A percentile compares a stretch with the other conserved stretches of the same genome.
phyloP scores from a whole-genome alignment of 2,329 filamentous ascomycete genomes.

The Epichloe baconii region DNA sequence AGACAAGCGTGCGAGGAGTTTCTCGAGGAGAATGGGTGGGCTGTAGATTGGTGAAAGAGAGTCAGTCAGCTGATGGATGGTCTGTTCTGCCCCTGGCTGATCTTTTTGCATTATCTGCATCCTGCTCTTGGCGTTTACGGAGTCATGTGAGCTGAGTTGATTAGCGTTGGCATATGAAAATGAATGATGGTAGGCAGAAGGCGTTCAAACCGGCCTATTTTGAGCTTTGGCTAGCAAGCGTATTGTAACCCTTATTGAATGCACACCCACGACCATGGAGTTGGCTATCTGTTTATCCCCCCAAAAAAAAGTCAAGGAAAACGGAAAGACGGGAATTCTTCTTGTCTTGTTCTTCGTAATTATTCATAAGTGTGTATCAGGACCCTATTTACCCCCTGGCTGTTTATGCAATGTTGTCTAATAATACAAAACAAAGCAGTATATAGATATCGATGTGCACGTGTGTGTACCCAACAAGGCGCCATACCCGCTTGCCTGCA shows the following conservation, averaged over 20 bases:
- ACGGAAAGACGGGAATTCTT: too few species aligned
- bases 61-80: too few species aligned
- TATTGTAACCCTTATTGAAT: not conserved
- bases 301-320: too few species aligned
- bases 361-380: not conserved
- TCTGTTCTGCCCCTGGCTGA: too few species aligned
- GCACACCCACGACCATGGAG: too few species aligned
- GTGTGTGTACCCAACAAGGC: not conserved
- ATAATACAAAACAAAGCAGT: not conserved
- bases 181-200: not conserved
- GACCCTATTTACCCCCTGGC: not conserved
- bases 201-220: not conserved
- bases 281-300: too few species aligned
- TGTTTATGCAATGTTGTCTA: not conserved
- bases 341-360: not conserved
- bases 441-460: not conserved
- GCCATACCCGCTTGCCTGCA: not conserved
- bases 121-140: not conserved
- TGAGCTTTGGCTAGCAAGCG: not conserved
- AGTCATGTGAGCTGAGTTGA: not conserved
- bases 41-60: conserved; percentile 66
- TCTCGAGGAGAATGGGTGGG: conserved; percentile 77
- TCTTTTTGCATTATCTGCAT: not conserved
- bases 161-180: not conserved
- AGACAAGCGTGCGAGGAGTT: conserved; percentile 79